phyloP scores from a whole-genome alignment of 257 asterid species.

The Haberlea rhodopensis region DNA sequence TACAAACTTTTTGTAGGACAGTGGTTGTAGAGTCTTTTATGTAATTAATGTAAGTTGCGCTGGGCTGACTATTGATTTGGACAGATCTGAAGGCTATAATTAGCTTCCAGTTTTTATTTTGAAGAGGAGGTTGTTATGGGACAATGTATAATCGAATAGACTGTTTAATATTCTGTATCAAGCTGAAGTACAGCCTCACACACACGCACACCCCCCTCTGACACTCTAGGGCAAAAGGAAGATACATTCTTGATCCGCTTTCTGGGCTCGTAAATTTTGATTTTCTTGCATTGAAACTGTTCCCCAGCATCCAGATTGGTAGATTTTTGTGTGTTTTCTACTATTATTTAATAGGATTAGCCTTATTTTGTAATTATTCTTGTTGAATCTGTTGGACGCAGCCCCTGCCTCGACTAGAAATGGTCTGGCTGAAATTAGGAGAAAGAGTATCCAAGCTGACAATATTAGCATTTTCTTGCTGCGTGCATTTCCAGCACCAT shows the following conservation, averaged over 20 bases:
- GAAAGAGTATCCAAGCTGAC: background rate
- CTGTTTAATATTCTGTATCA: background rate
- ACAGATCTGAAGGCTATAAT: constrained; percentile 33
- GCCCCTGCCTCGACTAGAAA: background rate
- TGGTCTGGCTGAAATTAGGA: background rate
- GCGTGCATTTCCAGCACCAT: background rate
- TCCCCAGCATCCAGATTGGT: too few relatives aligned
- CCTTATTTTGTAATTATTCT: too few relatives aligned
- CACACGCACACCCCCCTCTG: too few relatives aligned
- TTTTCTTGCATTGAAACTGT: background rate
- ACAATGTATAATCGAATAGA: background rate
- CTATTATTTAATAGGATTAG: too few relatives aligned
- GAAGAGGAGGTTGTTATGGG: constrained; percentile 20
- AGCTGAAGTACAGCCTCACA: background rate
- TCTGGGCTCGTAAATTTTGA: background rate
- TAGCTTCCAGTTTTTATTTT: constrained; percentile 19
- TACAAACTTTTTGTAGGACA: background rate
- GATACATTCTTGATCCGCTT: background rate
- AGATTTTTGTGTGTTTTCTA: too few relatives aligned
- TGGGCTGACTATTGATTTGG: constrained; percentile 6
- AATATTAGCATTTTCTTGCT: background rate
- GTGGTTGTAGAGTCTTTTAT: constrained; percentile 10
- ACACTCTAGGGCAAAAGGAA: background rate
- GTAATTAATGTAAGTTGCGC: constrained; percentile 13
- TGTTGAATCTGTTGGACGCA: background rate